These are phyloP conservation scores for Ceratobasidium sp. DNA, from an alignment of 1,284 basidiomycete genomes.

Conservation along the genomic window DNA sequence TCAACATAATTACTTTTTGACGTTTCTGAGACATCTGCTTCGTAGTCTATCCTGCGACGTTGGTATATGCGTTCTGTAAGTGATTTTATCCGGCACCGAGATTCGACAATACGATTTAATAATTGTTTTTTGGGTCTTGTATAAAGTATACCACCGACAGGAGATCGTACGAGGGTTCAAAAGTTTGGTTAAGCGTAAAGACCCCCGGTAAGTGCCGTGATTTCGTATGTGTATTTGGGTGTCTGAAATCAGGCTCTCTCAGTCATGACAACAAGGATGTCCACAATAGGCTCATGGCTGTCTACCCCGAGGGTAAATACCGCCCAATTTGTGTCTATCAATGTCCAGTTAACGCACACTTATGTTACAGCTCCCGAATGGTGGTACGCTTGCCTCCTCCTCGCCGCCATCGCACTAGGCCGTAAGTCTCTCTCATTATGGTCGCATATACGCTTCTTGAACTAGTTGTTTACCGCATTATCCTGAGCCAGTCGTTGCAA, in stretches of 20 bases:
- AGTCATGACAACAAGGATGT: constrained; percentile 50
- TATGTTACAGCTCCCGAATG: constrained; percentile 51
- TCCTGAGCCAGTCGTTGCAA: constrained; percentile 1
- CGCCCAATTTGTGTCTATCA: not conserved
- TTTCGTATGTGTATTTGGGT: not conserved
- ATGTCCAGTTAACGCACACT: not conserved
- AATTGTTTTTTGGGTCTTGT: no score
- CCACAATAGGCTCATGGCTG: constrained; percentile 53
- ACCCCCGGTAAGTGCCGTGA: constrained; percentile 6
- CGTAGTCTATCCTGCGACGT: constrained; percentile 48
- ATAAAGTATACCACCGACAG: constrained; percentile 55
- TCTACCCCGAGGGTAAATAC: constrained; percentile 49
- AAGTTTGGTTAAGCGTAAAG: constrained; percentile 48
- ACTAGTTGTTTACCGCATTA: not conserved
- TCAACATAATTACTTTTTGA: not conserved
- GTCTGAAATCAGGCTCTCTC: not conserved
- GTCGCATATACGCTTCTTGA: no score
- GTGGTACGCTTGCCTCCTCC: constrained; percentile 50
- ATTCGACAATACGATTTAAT: no score
- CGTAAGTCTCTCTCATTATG: constrained; percentile 33
- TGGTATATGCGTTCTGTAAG: constrained; percentile 52
- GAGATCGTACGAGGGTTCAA: constrained; percentile 55
- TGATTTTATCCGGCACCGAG: not conserved
- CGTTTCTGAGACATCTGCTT: not conserved
- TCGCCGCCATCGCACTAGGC: constrained; percentile 49